A percentile compares a stretch with the other conserved stretches of the same genome.
Conservation (phyloP, 164 flowering plant genomes). For the Akebia trifoliata region DNA sequence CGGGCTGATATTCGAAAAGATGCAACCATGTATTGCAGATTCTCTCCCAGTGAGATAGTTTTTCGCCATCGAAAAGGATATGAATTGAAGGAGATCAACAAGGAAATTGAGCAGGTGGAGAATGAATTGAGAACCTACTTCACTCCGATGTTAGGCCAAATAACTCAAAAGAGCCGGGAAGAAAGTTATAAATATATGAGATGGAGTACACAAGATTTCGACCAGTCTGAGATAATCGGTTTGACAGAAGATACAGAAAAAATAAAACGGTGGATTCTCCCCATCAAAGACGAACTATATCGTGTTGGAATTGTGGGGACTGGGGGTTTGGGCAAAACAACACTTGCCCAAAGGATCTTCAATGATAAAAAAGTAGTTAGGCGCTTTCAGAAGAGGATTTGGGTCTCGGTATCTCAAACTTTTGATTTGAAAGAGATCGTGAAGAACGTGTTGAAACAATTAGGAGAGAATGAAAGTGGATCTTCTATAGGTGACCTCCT, state of each 20-base stretch:
- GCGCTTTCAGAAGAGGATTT: slow-evolving; percentile 5
- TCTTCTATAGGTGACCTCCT: not conserved
- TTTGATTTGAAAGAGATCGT: slow-evolving; percentile 9
- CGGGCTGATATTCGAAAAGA: slow-evolving; percentile 8
- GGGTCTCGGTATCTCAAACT: slow-evolving; percentile 19
- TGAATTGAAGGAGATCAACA: slow-evolving; percentile 17
- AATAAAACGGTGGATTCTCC: slow-evolving; percentile 19
- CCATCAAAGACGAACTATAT: not conserved
- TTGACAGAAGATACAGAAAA: slow-evolving; percentile 4
- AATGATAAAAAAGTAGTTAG: not conserved
- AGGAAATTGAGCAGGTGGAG: slow-evolving; percentile 6
- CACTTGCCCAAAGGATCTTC: slow-evolving; percentile 11
- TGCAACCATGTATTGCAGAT: not conserved
- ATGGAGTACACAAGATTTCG: slow-evolving; percentile 9
- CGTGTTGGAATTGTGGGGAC: no score
- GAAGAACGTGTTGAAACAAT: slow-evolving; percentile 16
- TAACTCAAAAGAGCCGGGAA: not conserved
- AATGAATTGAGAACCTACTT: not conserved
- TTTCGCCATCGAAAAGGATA: slow-evolving; percentile 15
- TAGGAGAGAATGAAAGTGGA: no score
- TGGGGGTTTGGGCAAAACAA: slow-evolving; percentile 24
- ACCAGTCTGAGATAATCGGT: no score
- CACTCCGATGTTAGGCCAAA: not conserved
- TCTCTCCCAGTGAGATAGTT: not conserved
- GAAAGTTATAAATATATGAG: not conserved